Conservation (phyloP, 2,329 filamentous ascomycete species). For the Aspergillus brunneoviolaceus region DNA sequence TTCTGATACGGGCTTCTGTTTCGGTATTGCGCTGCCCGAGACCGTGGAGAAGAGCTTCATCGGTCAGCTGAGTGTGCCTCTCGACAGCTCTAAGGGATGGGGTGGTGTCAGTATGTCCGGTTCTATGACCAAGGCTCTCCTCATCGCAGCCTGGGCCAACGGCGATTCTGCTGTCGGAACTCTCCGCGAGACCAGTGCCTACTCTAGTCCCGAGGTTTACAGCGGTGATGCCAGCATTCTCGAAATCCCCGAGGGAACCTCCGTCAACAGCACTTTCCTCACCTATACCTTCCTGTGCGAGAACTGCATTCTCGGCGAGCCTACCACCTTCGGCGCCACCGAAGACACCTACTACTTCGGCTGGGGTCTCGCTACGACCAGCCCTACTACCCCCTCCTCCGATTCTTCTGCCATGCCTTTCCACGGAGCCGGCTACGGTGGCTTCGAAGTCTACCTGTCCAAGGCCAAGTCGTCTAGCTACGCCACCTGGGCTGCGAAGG, state of each 20-base stretch:
- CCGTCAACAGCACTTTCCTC: conserved; percentile 19
- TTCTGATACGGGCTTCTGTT: conserved; percentile 16
- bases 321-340: conserved; percentile 15
- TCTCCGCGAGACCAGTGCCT: conserved; percentile 15
- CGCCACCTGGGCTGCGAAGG: conserved; percentile 19
- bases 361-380: conserved; percentile 18
- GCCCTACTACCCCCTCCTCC: conserved; percentile 15
- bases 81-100: conserved; percentile 18
- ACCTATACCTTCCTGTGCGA: conserved; percentile 22
- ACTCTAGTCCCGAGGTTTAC: conserved; percentile 15
- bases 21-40: conserved; percentile 20
- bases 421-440: conserved; percentile 19
- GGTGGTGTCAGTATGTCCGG: conserved; percentile 20
- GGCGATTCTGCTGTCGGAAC: conserved; percentile 14
- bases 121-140: conserved; percentile 15
- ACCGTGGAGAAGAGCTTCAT: conserved; percentile 16
- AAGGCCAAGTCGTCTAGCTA: conserved; percentile 19
- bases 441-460: conserved; percentile 16
- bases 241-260: conserved; percentile 17
- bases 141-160: conserved; percentile 19
- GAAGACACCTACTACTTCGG: conserved; percentile 17
- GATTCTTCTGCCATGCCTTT: conserved; percentile 14
- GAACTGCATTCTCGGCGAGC: conserved; percentile 15
- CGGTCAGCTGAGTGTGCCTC: conserved; percentile 18
- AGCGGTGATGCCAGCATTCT: conserved; percentile 14